A percentile compares a stretch with the other conserved stretches of the same genome.
Conservation (phyloP, 768 basidiomycete genomes). For the Suillus plorans region DNA sequence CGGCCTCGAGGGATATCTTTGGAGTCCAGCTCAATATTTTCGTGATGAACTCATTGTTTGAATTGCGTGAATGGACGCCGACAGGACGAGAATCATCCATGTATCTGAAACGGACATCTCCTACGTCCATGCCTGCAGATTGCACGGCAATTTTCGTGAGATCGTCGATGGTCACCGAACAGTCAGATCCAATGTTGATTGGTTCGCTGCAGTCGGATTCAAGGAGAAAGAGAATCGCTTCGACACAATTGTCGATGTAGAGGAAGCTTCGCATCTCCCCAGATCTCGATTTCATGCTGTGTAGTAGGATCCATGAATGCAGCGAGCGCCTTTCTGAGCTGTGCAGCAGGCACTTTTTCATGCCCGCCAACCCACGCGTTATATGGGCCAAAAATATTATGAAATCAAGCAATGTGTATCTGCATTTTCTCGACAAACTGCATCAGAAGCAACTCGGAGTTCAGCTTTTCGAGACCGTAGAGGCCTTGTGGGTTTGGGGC, state of each 20-base stretch:
- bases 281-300: conserved; percentile 44
- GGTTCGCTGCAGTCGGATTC: conserved; percentile 34
- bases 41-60: conserved; percentile 42
- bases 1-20: conserved; percentile 38
- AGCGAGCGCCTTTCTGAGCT: conserved; percentile 52
- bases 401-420: conserved; percentile 53
- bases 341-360: conserved; percentile 59
- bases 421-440: conserved; percentile 33
- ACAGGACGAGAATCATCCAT: conserved; percentile 31
- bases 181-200: conserved; percentile 54
- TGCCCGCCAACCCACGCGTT: conserved; percentile 53
- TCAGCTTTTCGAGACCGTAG: conserved; percentile 60
- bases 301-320: conserved; percentile 13
- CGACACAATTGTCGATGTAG: conserved; percentile 54
- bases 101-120: conserved; percentile 28
- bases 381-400: conserved; percentile 58
- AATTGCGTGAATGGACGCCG: conserved; percentile 53
- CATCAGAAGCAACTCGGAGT: conserved; percentile 45
- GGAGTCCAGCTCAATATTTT: conserved; percentile 44
- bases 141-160: conserved; percentile 42
- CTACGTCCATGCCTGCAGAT: conserved; percentile 29
- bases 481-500: conserved; percentile 50
- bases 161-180: conserved; percentile 39
- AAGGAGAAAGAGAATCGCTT: conserved; percentile 48
- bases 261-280: conserved; percentile 64